Conservation (phyloP, 805 yeast species). For the Saccharomyces paradoxus region DNA sequence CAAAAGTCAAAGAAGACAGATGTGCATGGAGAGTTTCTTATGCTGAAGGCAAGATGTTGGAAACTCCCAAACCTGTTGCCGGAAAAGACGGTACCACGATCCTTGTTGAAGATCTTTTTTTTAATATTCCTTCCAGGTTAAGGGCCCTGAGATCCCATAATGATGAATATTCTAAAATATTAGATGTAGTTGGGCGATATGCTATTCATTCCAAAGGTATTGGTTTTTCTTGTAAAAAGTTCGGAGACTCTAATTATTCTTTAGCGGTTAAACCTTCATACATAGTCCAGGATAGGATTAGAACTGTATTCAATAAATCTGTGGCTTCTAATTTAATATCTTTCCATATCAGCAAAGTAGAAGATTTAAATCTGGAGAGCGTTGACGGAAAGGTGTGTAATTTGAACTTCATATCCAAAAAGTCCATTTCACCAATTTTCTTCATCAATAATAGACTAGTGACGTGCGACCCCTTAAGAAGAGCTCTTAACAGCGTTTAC, state of each 20-base stretch:
- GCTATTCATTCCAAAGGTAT: constrained; percentile 64
- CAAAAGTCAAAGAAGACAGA: constrained; percentile 52
- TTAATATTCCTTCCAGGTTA: constrained; percentile 73
- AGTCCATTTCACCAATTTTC: constrained; percentile 57
- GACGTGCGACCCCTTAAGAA: constrained; percentile 66
- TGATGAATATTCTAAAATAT: constrained; percentile 69
- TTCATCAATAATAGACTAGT: constrained; percentile 84
- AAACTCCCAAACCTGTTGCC: constrained; percentile 65
- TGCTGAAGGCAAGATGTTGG: constrained; percentile 51
- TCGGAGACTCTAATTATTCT: constrained; percentile 65
- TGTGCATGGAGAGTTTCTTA: constrained; percentile 71
- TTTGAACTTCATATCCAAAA: constrained; percentile 61
- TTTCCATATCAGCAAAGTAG: constrained; percentile 31
- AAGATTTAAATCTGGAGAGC: constrained; percentile 41
- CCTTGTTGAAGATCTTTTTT: constrained; percentile 80
- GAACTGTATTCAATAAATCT: constrained; percentile 61
- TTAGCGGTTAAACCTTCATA: constrained; percentile 49
- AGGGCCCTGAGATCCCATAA: constrained; percentile 53
- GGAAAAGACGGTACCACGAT: constrained; percentile 84
- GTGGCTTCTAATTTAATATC: constrained; percentile 59
- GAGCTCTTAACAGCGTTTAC: constrained; percentile 59
- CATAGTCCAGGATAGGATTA: constrained; percentile 56
- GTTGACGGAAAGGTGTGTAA: constrained; percentile 60
- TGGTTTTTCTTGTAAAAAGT: constrained; percentile 72
- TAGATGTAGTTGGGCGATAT: constrained; percentile 79